Conservation (phyloP, 306 rosid species). For the Dalbergia oliveri region DNA sequence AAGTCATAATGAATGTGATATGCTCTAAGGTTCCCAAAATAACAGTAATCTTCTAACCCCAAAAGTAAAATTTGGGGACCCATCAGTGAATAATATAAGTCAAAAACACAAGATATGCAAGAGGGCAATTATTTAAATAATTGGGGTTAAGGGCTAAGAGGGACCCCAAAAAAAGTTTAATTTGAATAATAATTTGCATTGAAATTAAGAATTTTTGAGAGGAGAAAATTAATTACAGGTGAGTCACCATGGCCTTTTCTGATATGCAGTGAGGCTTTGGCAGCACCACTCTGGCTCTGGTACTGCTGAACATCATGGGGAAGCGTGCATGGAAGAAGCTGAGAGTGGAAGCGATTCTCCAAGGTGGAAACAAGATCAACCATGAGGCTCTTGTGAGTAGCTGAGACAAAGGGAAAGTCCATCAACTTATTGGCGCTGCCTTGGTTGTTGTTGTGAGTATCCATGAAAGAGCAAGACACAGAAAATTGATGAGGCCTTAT, state of each 20-base stretch:
- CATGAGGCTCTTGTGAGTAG: conserved; percentile 72
- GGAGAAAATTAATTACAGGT: conserved; percentile 47
- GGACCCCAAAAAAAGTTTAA: neutral
- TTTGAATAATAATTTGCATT: neutral
- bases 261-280: conserved; percentile 70
- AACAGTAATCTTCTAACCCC: neutral
- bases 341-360: conserved; percentile 67
- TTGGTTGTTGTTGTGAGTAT: conserved; percentile 20
- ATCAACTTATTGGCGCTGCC: conserved; percentile 55
- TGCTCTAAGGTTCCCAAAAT: too few species aligned
- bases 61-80: neutral
- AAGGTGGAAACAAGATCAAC: conserved; percentile 62
- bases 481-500: conserved; percentile 43
- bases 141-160: too few species aligned
- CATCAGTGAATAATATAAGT: neutral
- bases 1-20: too few species aligned
- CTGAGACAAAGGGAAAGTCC: conserved; percentile 77
- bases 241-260: conserved; percentile 62
- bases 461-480: conserved; percentile 58
- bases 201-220: conserved; percentile 9
- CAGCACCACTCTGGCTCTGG: conserved; percentile 52
- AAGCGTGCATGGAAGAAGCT: conserved; percentile 77
- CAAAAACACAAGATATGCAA: neutral
- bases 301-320: conserved; percentile 69
- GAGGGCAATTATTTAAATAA: neutral